A percentile compares a stretch with the other conserved stretches of the same genome.
Evolutionary conservation across 2,329 filamentous ascomycete species (phyloP).

Genomic region (Nemania bipapillata): DNA sequence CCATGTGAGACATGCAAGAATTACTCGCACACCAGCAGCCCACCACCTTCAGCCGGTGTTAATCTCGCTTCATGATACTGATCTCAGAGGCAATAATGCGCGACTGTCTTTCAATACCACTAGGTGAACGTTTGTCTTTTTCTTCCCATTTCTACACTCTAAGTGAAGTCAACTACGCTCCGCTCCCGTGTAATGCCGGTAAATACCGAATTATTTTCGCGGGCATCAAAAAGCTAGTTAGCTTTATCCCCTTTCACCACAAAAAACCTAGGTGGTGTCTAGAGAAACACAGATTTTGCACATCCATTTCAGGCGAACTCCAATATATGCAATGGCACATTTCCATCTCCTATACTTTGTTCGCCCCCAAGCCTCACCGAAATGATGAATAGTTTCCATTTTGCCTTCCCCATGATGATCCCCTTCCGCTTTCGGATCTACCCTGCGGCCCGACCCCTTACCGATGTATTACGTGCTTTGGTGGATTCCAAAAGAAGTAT

Average conservation of each 20-base stretch:
- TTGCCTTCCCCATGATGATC: constrained; percentile 26
- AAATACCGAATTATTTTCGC: constrained; percentile 15
- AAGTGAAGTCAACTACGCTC: not conserved
- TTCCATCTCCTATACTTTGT: not conserved
- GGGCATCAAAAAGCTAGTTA: not conserved
- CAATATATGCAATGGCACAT: constrained; percentile 18
- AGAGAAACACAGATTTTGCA: constrained; percentile 24
- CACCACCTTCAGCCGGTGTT: not conserved
- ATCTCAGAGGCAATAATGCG: not conserved
- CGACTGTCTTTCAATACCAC: not conserved
- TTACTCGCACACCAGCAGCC: not conserved
- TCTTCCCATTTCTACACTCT: not conserved
- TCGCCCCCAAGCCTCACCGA: not conserved
- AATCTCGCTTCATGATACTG: not conserved
- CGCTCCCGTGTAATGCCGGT: constrained; percentile 8
- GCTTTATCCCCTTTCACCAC: constrained; percentile 20
- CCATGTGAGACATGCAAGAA: not conserved
- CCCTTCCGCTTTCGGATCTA: constrained; percentile 41
- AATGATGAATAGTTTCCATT: constrained; percentile 10
- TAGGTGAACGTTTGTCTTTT: not conserved
- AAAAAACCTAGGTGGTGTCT: constrained; percentile 3
- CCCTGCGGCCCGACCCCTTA: constrained; percentile 38
- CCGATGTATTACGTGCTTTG: constrained; percentile 28
- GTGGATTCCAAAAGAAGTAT: constrained; percentile 19
- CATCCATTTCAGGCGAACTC: constrained; percentile 16